Base-by-base conservation (phyloP, 306 rosid species). In the Macrotyloma uniflorum region DNA sequence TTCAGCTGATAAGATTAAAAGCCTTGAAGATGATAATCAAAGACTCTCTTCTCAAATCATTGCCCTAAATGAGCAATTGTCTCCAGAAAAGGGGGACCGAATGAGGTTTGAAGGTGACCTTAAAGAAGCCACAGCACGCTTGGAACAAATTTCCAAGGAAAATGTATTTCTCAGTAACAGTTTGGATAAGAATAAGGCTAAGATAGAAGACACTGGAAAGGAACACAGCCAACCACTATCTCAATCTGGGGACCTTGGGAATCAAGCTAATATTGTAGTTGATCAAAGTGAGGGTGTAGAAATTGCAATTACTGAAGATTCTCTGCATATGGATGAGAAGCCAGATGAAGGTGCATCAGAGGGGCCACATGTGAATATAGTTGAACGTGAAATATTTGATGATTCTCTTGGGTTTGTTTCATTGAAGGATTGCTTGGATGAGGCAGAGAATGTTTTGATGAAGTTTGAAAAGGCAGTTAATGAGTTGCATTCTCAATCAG, bases 101-200 rank as follows among this genome's bases (percentile, higher is more conserved):
- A 78, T 63, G 81, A 87, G 79, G 85, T 58, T 87, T 77, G 91
- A 86, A 83, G 74, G 54, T 83, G 88, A 91, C 43, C 83, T 89
- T 40, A 82, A 82, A 81, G 90, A 89, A 86, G 77, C 71, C 20
- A 74, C 82, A 53, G 22, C 36, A 49, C 72, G 28, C 75, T 85
- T 90, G 83, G 95, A 88, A 80, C 90, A 92, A 84, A 84, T 92
- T 75, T 83, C 87, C 5, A 74, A 87, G 64, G 97, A 90, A 79
- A 94, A 92, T 28, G 69, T 80, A 33, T 85, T 50, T 79, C 93
- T 89, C 61, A 79, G 73, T 65, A 80, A 85, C 86, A 79, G 85
- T 84, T 81, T 91, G 83, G 91, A 85, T 54, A 62, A 54, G 22
- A 83, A 88, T 51, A 92, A 88, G 83, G 86, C 88, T 58, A 80